Conservation (phyloP, 371 early-diverging fungal species). For the Mucor piriformis region DNA sequence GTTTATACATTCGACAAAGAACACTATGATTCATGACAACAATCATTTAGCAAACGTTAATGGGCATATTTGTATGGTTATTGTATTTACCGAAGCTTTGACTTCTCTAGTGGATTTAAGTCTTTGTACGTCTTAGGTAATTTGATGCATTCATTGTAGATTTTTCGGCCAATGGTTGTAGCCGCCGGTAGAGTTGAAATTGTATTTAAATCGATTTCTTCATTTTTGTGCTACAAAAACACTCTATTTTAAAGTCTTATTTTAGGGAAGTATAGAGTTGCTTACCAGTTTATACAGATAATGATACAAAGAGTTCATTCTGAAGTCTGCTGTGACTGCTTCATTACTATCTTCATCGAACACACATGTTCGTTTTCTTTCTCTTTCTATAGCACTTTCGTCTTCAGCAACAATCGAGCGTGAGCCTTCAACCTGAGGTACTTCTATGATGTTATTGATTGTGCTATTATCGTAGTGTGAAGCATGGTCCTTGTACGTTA, state of each 20-base stretch:
- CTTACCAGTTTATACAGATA: constrained; percentile 9
- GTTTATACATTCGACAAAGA: not conserved
- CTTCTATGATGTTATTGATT: not conserved
- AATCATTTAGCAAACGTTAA: not conserved
- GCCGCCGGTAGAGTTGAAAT: constrained; percentile 2
- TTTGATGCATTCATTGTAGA: constrained; percentile 10
- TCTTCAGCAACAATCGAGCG: constrained; percentile 3
- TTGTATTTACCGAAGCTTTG: constrained; percentile 7
- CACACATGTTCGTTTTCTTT: not conserved
- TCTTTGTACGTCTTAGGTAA: constrained; percentile 8
- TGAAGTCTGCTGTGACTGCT: not conserved
- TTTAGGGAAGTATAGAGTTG: not conserved
- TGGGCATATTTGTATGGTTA: constrained; percentile 8
- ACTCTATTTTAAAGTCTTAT: too few species aligned
- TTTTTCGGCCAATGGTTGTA: constrained; percentile 9
- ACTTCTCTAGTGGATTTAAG: constrained; percentile 9
- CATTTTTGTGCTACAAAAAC: constrained; percentile 2
- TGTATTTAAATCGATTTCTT: constrained; percentile 6
- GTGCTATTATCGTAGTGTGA: constrained; percentile 4
- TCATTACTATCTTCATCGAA: constrained; percentile 2
- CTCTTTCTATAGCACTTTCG: not conserved
- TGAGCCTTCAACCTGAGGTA: not conserved
- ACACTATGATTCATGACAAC: too few species aligned
- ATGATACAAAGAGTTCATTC: constrained; percentile 8
- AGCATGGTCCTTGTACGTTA: constrained; percentile 12